Percentiles rank a stretch among this genome's conserved stretches.
Conservation (phyloP, 768 basidiomycete genomes). For the Dendrothele bispora region DNA sequence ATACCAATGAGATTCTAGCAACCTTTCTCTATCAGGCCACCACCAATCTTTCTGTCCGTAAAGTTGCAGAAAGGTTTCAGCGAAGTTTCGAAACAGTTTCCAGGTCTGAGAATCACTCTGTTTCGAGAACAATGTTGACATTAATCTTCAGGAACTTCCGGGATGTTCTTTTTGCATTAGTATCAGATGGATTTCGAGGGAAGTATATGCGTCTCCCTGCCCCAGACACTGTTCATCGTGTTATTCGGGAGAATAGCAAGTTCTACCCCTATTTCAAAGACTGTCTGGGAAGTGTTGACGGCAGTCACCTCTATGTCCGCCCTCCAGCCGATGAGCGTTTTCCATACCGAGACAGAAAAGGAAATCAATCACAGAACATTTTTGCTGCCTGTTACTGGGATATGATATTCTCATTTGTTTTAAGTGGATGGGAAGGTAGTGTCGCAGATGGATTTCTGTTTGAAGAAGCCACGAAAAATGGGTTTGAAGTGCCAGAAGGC, state of each 20-base stretch:
- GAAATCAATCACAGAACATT: slow-evolving; percentile 28
- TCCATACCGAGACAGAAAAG: slow-evolving; percentile 17
- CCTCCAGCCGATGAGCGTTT: slow-evolving; percentile 8
- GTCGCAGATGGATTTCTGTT: slow-evolving; percentile 29
- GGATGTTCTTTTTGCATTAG: slow-evolving; percentile 15
- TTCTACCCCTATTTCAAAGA: slow-evolving; percentile 28
- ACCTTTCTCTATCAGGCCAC: too few species aligned
- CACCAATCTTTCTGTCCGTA: too few species aligned
- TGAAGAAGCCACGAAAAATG: slow-evolving; percentile 17
- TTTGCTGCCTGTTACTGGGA: slow-evolving; percentile 29
- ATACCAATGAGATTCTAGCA: too few species aligned
- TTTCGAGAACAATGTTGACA: too few species aligned
- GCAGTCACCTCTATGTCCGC: slow-evolving; percentile 17
- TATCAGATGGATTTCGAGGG: slow-evolving; percentile 11
- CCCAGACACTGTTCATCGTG: slow-evolving; percentile 9
- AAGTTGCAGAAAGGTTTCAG: slow-evolving; percentile 36
- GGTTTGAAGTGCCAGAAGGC: slow-evolving; percentile 17
- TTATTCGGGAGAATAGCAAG: slow-evolving; percentile 18
- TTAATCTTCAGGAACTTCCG: slow-evolving; percentile 23
- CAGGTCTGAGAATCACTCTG: too few species aligned
- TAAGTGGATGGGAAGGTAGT: slow-evolving; percentile 36
- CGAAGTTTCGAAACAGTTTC: slow-evolving; percentile 36
- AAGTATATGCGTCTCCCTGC: slow-evolving; percentile 15
- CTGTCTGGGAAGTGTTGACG: slow-evolving; percentile 27
- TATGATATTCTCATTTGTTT: slow-evolving; percentile 28